Base-by-base conservation (phyloP, 768 basidiomycete species). In the Mycena amicta region DNA sequence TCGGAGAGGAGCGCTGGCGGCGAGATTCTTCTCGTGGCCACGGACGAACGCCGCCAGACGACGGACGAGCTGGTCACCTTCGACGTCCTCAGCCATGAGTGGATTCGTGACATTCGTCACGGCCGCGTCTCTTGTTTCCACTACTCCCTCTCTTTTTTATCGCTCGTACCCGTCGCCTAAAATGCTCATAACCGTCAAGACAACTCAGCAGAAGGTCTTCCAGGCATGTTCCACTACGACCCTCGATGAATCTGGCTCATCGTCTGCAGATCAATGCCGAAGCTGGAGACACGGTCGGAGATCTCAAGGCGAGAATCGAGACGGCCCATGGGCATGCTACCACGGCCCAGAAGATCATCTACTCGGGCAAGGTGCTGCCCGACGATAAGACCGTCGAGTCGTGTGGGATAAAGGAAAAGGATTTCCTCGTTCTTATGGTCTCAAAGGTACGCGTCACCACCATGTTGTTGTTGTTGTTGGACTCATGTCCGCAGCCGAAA, bases 391-490 rank as follows among this genome's bases (percentile, higher is more conserved):
- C 89, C 2, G 83, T 99, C 31, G 90, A 83, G 66, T 89, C 90
- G 46, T 91, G 89, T 68, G 86, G 89, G 53, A 92, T 98, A 80
- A 95, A 97, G 77, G 96, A 98, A 75, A 98, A 97, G 78, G 96
- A 97, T 73, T 99, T 99, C 77, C 77, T 98, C 59, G 97, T 99
- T n/a, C 85, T 99, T 41, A 99, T 98, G 96, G 92, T 98, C 30
- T 85, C 94, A 51, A 98, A 97, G 86, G 95, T 95, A 61, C 51
- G 77, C 43, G 37, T 30, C 20, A n/a, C 53, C 53, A 28, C 23
- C 31, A 37, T 22, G 40, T 39, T 15, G 52, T 40, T 50, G 20
- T 53, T 39, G n/a, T 25, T n/a, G 5, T 23, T 6, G 13, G 15
- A 4, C 53, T 53, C 28, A 49, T 51, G 30, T 40, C 50, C 12